A percentile compares a stretch with the other conserved stretches of the same genome.
Conservation (phyloP, 768 basidiomycete species). For the Phaeolepiota aurea region DNA sequence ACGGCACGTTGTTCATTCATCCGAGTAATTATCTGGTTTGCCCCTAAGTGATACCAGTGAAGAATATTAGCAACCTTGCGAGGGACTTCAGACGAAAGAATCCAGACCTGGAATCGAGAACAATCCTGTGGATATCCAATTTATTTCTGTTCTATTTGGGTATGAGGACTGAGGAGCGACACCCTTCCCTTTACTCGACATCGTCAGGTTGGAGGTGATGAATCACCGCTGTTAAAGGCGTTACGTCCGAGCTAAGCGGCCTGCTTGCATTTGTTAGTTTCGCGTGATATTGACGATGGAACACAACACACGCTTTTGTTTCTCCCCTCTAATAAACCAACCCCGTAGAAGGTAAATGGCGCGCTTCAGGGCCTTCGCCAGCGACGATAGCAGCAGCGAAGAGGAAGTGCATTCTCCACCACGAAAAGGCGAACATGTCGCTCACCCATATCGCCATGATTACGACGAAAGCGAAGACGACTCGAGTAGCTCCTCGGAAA, state of each 20-base stretch:
- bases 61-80: too few species aligned
- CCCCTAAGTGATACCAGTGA: too few species aligned
- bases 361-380: conserved; percentile 58
- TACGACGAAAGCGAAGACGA: conserved; percentile 21
- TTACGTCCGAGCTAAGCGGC: too few species aligned
- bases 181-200: too few species aligned
- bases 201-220: too few species aligned
- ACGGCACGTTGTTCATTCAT: conserved; percentile 40
- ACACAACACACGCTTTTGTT: too few species aligned
- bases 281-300: too few species aligned
- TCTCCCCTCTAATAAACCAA: background rate
- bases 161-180: too few species aligned
- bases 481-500: conserved; percentile 31
- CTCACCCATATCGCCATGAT: conserved; percentile 18
- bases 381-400: conserved; percentile 52
- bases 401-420: conserved; percentile 11
- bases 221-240: too few species aligned
- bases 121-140: background rate
- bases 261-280: too few species aligned
- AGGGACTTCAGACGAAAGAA: background rate
- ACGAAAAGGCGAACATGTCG: background rate
- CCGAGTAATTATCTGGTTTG: conserved; percentile 35
- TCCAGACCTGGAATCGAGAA: background rate
- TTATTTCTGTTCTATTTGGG: background rate
- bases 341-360: conserved; percentile 39